Base-by-base conservation (phyloP, 129 eudicot genomes). In the Rutidosis leptorrhynchoides region DNA sequence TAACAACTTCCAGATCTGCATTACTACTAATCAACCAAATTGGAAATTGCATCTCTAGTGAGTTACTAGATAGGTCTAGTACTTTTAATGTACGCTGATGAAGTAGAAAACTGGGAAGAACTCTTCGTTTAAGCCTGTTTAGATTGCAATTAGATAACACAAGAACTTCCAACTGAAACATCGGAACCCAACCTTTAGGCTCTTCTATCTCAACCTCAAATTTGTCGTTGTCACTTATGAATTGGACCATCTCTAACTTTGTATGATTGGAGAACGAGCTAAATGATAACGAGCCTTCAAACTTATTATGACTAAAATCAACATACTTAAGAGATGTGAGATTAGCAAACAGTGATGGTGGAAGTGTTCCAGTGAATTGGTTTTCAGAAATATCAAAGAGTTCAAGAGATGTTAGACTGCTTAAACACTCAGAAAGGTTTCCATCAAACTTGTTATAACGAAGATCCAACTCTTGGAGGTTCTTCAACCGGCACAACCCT, bases 131-230 rank as follows among this genome's bases (percentile, higher is more conserved):
- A 7, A 1, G n/a, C 16, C 35, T 33, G 16, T 72, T 76, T 4
- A 76, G 14, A 40, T 55, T 54, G 64, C 78, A 80, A 3, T 58
- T 46, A 0, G 76, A 32, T 53, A 80, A 15, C 5, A 35, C 46
- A 9, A 80, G 57, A 5, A 54, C 42, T 67, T 72, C 35, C 24
- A 80, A 28, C 79, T 80, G 78, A 28, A 80, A 80, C 53, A 53
- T 6, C 2, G 81, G 78, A 14, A 61, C 15, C 74, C 77, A 75
- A 25, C 10, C 48, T 8, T 22, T 12, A 4, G 59, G 71, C 12
- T 56, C 43, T 57, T 76, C 55, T 8, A 68, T 71, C 7, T 71
- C 72, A 4, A 80, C 62, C 32, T 32, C 62, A 11, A 71, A 52
- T 32, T 43, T 58, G 22, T 40, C 25, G 6, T 49, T 62, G 7